Percentiles rank a stretch among this genome's conserved stretches.
phyloP scores from a whole-genome alignment of 345 rosid species.

The Gossypium sturtianum region DNA sequence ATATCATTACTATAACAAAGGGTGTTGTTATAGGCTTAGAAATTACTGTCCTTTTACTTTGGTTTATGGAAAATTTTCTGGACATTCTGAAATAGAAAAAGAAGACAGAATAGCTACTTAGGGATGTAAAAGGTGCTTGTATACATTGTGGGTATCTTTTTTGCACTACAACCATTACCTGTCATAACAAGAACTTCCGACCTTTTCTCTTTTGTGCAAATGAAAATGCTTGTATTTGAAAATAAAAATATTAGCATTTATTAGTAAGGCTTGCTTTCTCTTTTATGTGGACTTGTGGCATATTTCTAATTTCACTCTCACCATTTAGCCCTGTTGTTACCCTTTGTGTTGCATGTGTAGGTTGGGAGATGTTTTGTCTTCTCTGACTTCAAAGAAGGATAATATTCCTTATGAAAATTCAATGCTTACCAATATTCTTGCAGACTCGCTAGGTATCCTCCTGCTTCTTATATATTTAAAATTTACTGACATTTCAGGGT shows the following conservation, averaged over 20 bases:
- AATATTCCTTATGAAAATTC: conserved; percentile 83
- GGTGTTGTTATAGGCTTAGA: no score
- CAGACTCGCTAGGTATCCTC: conserved; percentile 76
- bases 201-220: no score
- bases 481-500: background rate
- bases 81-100: no score
- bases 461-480: background rate
- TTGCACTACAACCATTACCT: no score
- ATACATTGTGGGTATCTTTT: no score
- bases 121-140: no score
- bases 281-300: background rate
- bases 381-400: conserved; percentile 78
- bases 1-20: no score
- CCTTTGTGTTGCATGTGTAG: conserved; percentile 33
- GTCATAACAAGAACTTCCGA: no score
- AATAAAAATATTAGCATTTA: background rate
- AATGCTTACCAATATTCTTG: conserved; percentile 70
- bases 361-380: conserved; percentile 92
- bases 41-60: no score
- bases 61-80: no score
- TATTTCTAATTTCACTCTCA: conserved; percentile 13
- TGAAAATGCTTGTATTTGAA: no score
- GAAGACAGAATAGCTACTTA: no score
- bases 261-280: background rate
- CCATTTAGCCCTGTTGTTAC: conserved; percentile 1